phyloP scores from a whole-genome alignment of 1,284 basidiomycete species.

The Hymenochaete sp. region DNA sequence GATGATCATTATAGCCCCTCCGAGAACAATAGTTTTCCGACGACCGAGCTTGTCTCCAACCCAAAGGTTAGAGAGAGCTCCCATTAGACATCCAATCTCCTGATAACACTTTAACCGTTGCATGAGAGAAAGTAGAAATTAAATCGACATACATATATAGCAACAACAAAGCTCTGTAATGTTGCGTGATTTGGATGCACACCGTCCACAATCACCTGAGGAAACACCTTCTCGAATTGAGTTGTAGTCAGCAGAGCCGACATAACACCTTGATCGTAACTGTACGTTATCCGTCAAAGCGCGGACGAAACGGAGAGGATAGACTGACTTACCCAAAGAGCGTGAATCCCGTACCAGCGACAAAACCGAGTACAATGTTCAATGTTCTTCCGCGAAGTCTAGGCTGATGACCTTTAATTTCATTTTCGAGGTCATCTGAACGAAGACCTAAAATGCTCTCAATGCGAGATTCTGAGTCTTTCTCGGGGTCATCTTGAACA shows the following conservation, averaged over 20 bases:
- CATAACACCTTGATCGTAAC: slow-evolving; percentile 62
- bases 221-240: slow-evolving; percentile 41
- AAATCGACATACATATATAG: slow-evolving; percentile 39
- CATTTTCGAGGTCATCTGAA: slow-evolving; percentile 3
- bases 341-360: slow-evolving; percentile 48
- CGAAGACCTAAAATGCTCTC: slow-evolving; percentile 10
- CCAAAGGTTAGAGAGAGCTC: slow-evolving; percentile 46
- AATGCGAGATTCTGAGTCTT: slow-evolving; percentile 3
- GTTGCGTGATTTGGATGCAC: slow-evolving; percentile 39
- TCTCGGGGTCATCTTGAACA: slow-evolving; percentile 1
- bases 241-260: slow-evolving; percentile 47
- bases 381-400: slow-evolving; percentile 34
- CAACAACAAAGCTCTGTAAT: slow-evolving; percentile 45
- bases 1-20: slow-evolving; percentile 51
- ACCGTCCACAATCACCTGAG: slow-evolving; percentile 32
- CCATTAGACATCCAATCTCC: slow-evolving; percentile 47
- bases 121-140: not conserved
- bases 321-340: slow-evolving; percentile 41
- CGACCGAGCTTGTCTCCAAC: slow-evolving; percentile 46
- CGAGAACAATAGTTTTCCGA: slow-evolving; percentile 42
- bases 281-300: slow-evolving; percentile 18
- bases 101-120: slow-evolving; percentile 19
- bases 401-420: slow-evolving; percentile 22
- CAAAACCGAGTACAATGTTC: slow-evolving; percentile 39
- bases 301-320: not conserved